These are phyloP conservation scores for Rubroshorea leprosula DNA, from an alignment of 345 rosid genomes.

Conservation along the genomic window DNA sequence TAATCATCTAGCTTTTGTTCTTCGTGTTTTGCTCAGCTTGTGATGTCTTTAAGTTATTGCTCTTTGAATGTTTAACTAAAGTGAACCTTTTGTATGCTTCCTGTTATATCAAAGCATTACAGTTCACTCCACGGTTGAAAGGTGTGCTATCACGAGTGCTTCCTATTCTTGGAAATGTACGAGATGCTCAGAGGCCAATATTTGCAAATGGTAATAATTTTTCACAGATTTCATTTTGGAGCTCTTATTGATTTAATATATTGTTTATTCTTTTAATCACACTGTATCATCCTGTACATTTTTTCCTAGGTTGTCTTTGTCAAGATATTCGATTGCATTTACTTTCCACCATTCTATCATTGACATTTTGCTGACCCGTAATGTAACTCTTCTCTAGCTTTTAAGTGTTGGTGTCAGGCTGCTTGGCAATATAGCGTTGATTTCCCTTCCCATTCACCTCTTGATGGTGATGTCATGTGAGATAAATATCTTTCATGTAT, in stretches of 20 bases:
- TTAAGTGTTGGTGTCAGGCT: constrained; percentile 98
- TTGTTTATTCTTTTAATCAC: neutral
- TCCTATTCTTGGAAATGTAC: constrained; percentile 87
- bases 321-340: constrained; percentile 3
- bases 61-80: constrained; percentile 30
- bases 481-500: constrained; percentile 30
- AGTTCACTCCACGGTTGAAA: constrained; percentile 91
- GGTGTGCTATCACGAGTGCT: constrained; percentile 77
- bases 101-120: constrained; percentile 68
- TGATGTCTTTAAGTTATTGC: constrained; percentile 12
- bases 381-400: constrained; percentile 47
- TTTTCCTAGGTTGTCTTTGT: neutral
- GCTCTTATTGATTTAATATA: neutral
- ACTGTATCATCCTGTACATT: neutral
- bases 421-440: constrained; percentile 63
- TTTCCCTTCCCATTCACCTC: constrained; percentile 49
- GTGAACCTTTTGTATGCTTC: constrained; percentile 16
- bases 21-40: constrained; percentile 9
- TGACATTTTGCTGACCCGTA: constrained; percentile 18
- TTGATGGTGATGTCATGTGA: constrained; percentile 90
- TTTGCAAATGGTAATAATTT: constrained; percentile 78
- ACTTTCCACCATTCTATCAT: constrained; percentile 7
- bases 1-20: constrained; percentile 28
- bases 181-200: constrained; percentile 81
- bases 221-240: neutral